Conservation (phyloP, 2,329 filamentous ascomycete genomes). For the Emericellopsis atlantica region DNA sequence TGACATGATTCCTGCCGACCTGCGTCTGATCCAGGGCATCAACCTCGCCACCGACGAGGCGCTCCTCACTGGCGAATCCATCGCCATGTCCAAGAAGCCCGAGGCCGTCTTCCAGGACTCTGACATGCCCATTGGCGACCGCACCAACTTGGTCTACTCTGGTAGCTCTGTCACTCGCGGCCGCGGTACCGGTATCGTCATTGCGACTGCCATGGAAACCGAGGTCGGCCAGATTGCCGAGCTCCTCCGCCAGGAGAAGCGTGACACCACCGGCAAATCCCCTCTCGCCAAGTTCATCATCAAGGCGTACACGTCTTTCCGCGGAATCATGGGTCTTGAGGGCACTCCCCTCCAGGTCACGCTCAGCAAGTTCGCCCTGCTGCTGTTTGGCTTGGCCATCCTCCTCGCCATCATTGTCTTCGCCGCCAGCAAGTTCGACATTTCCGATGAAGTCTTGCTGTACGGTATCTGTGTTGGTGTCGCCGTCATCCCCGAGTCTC, state of each 20-base stretch:
- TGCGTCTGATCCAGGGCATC: constrained; percentile 51
- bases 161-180: constrained; percentile 62
- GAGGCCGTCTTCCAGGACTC: constrained; percentile 37
- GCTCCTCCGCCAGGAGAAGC: constrained; percentile 46
- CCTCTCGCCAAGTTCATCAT: constrained; percentile 31
- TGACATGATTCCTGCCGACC: constrained; percentile 58
- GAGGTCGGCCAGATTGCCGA: constrained; percentile 67
- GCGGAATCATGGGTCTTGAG: constrained; percentile 50
- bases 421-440: constrained; percentile 38
- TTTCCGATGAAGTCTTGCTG: constrained; percentile 44
- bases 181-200: constrained; percentile 55
- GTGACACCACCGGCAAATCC: constrained; percentile 22
- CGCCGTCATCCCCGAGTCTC: constrained; percentile 51
- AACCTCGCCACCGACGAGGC: constrained; percentile 70
- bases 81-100: constrained; percentile 55
- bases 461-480: constrained; percentile 50
- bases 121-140: constrained; percentile 53
- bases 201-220: constrained; percentile 60
- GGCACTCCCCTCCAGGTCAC: constrained; percentile 80
- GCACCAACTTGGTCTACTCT: constrained; percentile 58
- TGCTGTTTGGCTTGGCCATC: constrained; percentile 63
- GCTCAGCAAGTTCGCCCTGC: constrained; percentile 71
- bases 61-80: constrained; percentile 60
- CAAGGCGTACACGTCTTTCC: constrained; percentile 26
- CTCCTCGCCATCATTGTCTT: constrained; percentile 50